Base-by-base conservation (phyloP, 352 stramenopile species). In the Pythium angustatum region DNA sequence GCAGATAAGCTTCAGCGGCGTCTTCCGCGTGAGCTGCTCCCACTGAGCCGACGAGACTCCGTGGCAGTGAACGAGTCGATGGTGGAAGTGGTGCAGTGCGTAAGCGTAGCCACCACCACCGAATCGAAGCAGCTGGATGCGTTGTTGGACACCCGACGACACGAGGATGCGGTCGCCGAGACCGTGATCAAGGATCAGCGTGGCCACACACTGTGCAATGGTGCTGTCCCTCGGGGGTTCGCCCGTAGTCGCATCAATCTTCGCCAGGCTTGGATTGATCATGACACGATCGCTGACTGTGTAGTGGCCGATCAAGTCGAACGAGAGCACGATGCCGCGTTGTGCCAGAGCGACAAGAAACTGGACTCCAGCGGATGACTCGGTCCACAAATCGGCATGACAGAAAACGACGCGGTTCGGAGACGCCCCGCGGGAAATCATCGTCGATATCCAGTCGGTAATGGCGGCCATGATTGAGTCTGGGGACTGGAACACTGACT, bases 71-170 rank as follows among this genome's bases (percentile, higher is more conserved):
- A 78, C 3, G 14, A 91, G 49, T 41, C 70, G 74, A 19, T 62
- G 57, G 57, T 78, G 78, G 48, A 91, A 91, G 30, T 73, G 72
- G 2, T 73, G 48, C 41, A 85, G 77, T 22, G 84, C 63, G 57
- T 91, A 86, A 5, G 69, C 62, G 68, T 90, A 93, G 2, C 84
- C 84, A 14, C 83, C 78, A 5, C 86, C 86, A 26, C 86, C 86
- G 38, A 91, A 84, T 27, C 81, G 78, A 17, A 73, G 66, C 69
- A 89, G 87, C 62, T 93, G 84, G 40, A 84, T 75, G n/a, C 78
- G 77, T 57, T 91, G 84, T 3, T 77, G 64, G 1, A 93, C 48
- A 26, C 80, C 85, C 9, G 79, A 85, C 0, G 81, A 93, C n/a
- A 94, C 24, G 3, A 93, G 58, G 19, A 91, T 58, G 41, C 87